Evolutionary conservation across 257 asterid species (phyloP), one percentile per base, ranked within the genome.

Genomic region (Solanum pinnatisectum): DNA sequence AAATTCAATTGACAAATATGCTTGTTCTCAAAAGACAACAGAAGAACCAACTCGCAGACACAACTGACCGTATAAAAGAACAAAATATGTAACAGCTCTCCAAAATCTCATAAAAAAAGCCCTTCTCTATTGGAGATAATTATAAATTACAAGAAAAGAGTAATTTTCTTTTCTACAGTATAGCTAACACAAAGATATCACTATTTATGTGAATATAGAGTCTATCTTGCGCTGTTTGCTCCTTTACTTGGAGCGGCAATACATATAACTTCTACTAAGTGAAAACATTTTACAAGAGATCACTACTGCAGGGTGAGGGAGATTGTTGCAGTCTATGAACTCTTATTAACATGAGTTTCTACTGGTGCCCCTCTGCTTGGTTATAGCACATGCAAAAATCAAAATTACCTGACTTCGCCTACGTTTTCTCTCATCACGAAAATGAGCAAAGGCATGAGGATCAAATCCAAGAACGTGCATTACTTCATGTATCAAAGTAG

Each of bases 391-490:
- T 37, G 6, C 42, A 49, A 73, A 86, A 87, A 87, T 35, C 84
- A 89, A 42, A 89, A 87, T 88, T 91, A 96, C 99, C 96, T 89
- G 94, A 84, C 71, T 89, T 76, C 98, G 98, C 92, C 99, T 94
- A 89, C 96, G 92, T 91, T 96, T 96, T 88, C 98, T 94, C 91
- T 96, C 99, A 91, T 96, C 98, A 73, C 99, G 97, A 89, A 96
- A 96, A 92, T 96, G 99, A 79, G 98, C 94, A 84, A 96, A 96
- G 87, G 99, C 99, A 90, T 96, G 99, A 39, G 99, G 99, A 92
- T 96, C 99, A 90, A 96, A 96, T 87, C 99, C 99, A 85, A 96
- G 98, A 85, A 96, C 99, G 65, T 96, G 99, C 98, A 96, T 95
- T 60, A 94, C 99, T 94, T 96, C 99, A 20, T 96, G 99, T 87